These are phyloP conservation scores for Synchytrium microbalum DNA, from an alignment of 371 early-diverging fungal species.

Conservation along the genomic window DNA sequence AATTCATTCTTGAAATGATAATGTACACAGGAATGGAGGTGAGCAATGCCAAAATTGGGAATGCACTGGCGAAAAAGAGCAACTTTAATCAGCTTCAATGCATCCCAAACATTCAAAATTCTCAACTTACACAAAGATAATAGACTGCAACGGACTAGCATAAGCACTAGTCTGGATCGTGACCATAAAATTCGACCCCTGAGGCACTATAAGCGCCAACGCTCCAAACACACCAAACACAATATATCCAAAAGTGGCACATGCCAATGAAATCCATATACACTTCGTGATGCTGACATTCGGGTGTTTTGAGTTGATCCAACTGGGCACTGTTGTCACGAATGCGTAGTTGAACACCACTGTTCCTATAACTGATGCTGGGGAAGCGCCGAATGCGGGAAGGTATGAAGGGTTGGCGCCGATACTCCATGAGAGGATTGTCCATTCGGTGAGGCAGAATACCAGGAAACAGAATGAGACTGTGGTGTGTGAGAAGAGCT, in stretches of 20 bases:
- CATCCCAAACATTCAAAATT: not conserved
- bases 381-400: conserved; percentile 20
- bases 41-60: conserved; percentile 29
- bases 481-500: conserved; percentile 6
- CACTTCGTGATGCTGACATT: conserved; percentile 18
- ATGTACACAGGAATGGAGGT: conserved; percentile 36
- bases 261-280: conserved; percentile 23
- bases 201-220: conserved; percentile 10
- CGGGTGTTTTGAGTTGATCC: conserved; percentile 33
- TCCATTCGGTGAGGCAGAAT: conserved; percentile 24
- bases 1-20: conserved; percentile 31
- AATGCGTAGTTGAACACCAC: conserved; percentile 40
- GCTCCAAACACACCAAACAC: conserved; percentile 28
- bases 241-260: conserved; percentile 21
- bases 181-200: conserved; percentile 9
- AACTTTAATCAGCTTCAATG: conserved; percentile 14
- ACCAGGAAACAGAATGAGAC: conserved; percentile 33
- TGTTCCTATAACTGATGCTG: conserved; percentile 26
- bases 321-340: conserved; percentile 40
- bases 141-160: conserved; percentile 17
- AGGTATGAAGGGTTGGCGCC: conserved; percentile 18
- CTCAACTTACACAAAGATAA: conserved; percentile 11
- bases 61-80: conserved; percentile 20
- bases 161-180: conserved; percentile 13
- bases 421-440: conserved; percentile 15